These are phyloP conservation scores for Daldinia loculata DNA, from an alignment of 495 filamentous ascomycete species.

Conservation along the genomic window DNA sequence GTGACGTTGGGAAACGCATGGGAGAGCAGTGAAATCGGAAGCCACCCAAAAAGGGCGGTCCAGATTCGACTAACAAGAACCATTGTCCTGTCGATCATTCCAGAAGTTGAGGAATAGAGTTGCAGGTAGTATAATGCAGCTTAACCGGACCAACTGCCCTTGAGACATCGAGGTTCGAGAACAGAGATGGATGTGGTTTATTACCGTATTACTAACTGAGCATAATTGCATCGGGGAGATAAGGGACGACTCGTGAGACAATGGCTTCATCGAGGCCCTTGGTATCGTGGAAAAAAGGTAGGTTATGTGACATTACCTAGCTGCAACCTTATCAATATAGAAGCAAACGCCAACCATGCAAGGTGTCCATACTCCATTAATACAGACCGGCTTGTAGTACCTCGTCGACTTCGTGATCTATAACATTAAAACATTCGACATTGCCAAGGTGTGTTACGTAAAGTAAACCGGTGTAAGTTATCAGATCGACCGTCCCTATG, in stretches of 20 bases:
- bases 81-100: conserved; percentile 18
- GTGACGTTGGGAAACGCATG: conserved; percentile 14
- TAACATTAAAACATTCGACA: conserved; percentile 1
- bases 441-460: conserved; percentile 1
- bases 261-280: conserved; percentile 6
- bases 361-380: conserved; percentile 34
- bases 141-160: conserved; percentile 28
- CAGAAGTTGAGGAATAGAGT: conserved; percentile 22
- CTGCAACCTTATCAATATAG: conserved; percentile 32
- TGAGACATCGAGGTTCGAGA: conserved; percentile 17
- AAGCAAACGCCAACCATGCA: conserved; percentile 41
- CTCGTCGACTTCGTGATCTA: conserved; percentile 3
- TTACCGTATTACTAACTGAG: conserved; percentile 6
- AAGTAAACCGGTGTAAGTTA: conserved; percentile 1
- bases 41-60: conserved; percentile 21
- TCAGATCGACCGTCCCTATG: not conserved
- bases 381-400: conserved; percentile 7
- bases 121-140: conserved; percentile 6
- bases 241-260: conserved; percentile 7
- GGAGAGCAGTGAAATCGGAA: conserved; percentile 20
- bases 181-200: conserved; percentile 9
- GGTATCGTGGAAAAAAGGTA: conserved; percentile 6
- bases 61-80: conserved; percentile 24
- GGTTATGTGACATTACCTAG: conserved; percentile 38
- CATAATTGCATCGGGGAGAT: conserved; percentile 2